Evolutionary conservation across 768 basidiomycete species (phyloP), one percentile per base, ranked within the genome.

Genomic region (Myochromella boudieri): DNA sequence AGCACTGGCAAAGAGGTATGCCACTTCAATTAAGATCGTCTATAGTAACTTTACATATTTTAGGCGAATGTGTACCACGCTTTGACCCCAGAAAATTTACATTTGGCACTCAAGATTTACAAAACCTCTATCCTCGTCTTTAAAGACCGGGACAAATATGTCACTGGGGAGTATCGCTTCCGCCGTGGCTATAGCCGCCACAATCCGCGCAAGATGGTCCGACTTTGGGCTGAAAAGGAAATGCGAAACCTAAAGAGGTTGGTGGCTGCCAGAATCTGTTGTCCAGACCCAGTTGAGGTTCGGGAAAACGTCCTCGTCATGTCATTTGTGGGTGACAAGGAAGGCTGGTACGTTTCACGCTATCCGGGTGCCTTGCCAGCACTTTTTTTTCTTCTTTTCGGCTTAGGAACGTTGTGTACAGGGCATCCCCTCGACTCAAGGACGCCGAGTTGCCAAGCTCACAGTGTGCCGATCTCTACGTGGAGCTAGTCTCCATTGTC

Each of bases 21-120:
- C 55, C 6, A 2, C n/a, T 6, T 32, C 12, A n/a, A n/a, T n/a
- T 27, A 17, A 18, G 22, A 47, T 49, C 40, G 40, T 41, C 24
- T 46, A 31, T 25, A 22, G 22, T 22, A 38, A n/a, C 15, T n/a
- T 48, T 28, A 33, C 38, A 10, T 22, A 18, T 24, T 31, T 4
- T 56, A 95, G 93, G 95, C 95, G 7, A 98, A 98, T 58, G 97
- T 99, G 10, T 99, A 99, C 63, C 94, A 97, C 60, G 93, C 94
- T 1, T 61, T 88, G 27, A 74, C 76, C 0, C 71, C 76, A 2
- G 70, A 70, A 26, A 62, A 64, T 24, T 57, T 59, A 1, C 91
- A 95, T 59, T 72, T 97, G 33, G 97, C 97, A 0, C 78, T 98
- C 49, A 99, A 99, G 66, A 93, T 99, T 49, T 99, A 95, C 75